phyloP scores from a whole-genome alignment of 2,329 filamentous ascomycete species.

The Torrubiellomyces zombiae region DNA sequence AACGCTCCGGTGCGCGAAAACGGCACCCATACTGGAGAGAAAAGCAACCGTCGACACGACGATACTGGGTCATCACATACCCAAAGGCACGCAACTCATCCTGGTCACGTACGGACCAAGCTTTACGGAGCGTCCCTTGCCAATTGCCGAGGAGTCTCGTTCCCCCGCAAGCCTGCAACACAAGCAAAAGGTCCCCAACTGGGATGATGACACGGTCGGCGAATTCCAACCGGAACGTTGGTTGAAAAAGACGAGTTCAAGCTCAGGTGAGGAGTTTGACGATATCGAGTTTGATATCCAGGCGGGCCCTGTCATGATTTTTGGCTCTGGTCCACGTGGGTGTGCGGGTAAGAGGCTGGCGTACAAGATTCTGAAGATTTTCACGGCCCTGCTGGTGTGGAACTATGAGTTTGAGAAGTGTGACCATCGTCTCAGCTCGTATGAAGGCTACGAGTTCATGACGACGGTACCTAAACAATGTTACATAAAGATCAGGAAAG shows the following conservation, averaged over 20 bases:
- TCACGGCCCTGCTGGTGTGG: conserved; percentile 11
- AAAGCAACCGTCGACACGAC: conserved; percentile 14
- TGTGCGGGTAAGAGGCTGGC: conserved; percentile 14
- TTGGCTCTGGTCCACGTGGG: conserved; percentile 9
- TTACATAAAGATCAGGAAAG: background rate
- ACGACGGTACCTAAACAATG: background rate
- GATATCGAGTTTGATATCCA: background rate
- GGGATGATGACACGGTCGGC: conserved; percentile 10
- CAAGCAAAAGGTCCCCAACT: conserved; percentile 8
- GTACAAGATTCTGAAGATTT: conserved; percentile 12
- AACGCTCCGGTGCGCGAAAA: conserved; percentile 12
- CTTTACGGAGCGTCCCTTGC: background rate
- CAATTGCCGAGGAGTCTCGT: conserved; percentile 3
- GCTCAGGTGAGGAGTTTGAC: background rate
- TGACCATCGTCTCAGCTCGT: background rate
- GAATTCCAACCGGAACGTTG: conserved; percentile 20
- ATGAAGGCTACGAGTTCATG: background rate
- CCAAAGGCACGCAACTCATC: conserved; percentile 16
- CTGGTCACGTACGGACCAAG: conserved; percentile 12
- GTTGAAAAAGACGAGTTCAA: conserved; percentile 9
- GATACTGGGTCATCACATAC: conserved; percentile 15
- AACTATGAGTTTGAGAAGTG: conserved; percentile 5
- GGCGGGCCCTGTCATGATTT: conserved; percentile 5
- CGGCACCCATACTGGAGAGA: conserved; percentile 11
- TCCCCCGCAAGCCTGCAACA: conserved; percentile 6